Base-by-base conservation (phyloP, 345 rosid genomes). In the Brassica nigra region DNA sequence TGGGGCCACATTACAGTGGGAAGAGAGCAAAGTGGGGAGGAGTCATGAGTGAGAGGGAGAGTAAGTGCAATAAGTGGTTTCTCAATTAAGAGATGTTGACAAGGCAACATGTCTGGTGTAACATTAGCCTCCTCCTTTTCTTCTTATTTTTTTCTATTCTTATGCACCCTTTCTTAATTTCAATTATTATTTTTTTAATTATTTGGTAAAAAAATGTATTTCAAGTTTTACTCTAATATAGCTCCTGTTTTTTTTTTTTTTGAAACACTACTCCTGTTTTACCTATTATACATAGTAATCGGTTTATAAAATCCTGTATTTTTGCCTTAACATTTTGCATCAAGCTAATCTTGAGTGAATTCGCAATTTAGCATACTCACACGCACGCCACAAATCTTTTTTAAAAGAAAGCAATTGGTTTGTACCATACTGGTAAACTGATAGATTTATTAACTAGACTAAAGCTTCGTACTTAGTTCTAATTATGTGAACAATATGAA, bases 71-170 rank as follows among this genome's bases (percentile, higher is more conserved):
- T 71, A 54, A 70, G 72, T 71, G 71, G 76, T 15, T 54, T 71
- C 23, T 63, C 39, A 62, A 62, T 42, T 29, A 31, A 29, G 28
- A 78, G 82, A 73, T 78, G 82, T 73, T 73, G 77, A 78, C 78
- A 78, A 78, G 73, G 82, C 78, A 78, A 78, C 78, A 59, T 52
- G 54, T 78, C 74, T 66, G 63, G 82, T 66, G 31, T 66, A 44
- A 16, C 81, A 78, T 65, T 65, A 36, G 57, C 76, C 36, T 34
- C 27, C 6, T 27, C 42, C 27, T 37, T 67, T 66, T 12, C 1
- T 49, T 77, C 8, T 28, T 39, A 1, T 69, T 78, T 63, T 62
- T 62, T 70, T 49, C 31, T 36, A 47, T 68, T 47, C 28, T 47
- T 4, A 15, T 54, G 71, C 64, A 42, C 15, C 18, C 11, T 39